Percentiles rank a stretch among this genome's conserved stretches.
Evolutionary conservation across 768 basidiomycete species (phyloP).

Genomic region (Mycena olivaceomarginata): DNA sequence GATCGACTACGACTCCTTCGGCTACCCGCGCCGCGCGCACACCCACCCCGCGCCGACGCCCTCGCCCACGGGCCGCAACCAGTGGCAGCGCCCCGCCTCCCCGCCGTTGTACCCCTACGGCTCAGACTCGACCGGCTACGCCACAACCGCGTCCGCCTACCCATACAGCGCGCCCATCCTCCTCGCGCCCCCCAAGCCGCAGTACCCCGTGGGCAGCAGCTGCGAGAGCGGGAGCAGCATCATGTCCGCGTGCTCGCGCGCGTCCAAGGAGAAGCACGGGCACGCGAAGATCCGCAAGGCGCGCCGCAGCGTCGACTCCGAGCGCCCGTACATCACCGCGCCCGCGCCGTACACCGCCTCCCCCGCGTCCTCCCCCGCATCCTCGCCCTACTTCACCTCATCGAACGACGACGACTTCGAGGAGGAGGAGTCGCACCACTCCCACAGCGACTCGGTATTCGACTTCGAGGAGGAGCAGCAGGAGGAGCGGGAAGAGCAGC

Average conservation of each 20-base stretch:
- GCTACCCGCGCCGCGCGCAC: conserved; percentile 30
- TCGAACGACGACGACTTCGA: neutral
- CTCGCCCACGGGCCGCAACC: conserved; percentile 31
- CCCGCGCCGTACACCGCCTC: neutral
- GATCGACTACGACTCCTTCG: conserved; percentile 23
- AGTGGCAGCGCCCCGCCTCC: conserved; percentile 40
- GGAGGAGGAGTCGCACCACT: conserved; percentile 10
- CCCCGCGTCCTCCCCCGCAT: neutral
- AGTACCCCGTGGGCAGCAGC: neutral
- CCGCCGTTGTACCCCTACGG: conserved; percentile 40
- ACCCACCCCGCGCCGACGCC: neutral
- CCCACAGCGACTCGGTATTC: neutral
- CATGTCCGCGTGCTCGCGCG: neutral
- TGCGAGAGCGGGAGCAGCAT: conserved; percentile 6
- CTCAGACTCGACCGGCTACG: neutral
- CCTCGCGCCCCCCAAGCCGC: neutral
- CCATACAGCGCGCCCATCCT: neutral
- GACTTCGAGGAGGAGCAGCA: neutral
- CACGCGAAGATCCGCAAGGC: conserved; percentile 39
- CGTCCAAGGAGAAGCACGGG: neutral
- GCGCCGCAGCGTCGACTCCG: conserved; percentile 29
- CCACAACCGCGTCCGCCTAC: neutral
- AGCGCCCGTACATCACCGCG: neutral
- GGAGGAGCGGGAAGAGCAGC: neutral
- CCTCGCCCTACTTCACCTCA: conserved; percentile 1